phyloP scores from a whole-genome alignment of 1,139 yeast genomes.

The Scheffersomyces lignicola region DNA sequence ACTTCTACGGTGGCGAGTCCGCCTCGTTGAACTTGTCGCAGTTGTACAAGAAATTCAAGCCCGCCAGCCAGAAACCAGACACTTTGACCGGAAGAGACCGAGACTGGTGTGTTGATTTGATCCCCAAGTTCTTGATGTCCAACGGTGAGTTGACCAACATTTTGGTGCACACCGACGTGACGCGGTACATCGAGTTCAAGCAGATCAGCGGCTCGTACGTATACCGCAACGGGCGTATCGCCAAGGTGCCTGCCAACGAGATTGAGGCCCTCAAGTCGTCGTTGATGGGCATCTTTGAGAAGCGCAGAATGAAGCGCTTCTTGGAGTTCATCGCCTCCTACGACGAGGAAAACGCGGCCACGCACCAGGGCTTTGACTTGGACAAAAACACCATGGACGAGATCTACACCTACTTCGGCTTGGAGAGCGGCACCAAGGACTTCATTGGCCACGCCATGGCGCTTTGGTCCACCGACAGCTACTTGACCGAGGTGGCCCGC shows the following conservation, averaged over 20 bases:
- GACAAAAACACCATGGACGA: constrained; percentile 93
- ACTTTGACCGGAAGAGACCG: constrained; percentile 82
- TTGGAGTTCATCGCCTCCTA: constrained; percentile 84
- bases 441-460: constrained; percentile 99
- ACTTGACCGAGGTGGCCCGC: constrained; percentile 85
- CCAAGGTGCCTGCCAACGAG: constrained; percentile 93
- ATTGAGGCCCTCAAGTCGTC: constrained; percentile 89
- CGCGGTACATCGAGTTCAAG: constrained; percentile 93
- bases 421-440: constrained; percentile 92
- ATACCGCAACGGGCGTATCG: constrained; percentile 84
- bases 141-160: constrained; percentile 97
- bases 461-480: constrained; percentile 90
- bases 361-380: constrained; percentile 85
- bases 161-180: constrained; percentile 91
- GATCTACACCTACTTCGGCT: constrained; percentile 83
- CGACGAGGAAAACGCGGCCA: constrained; percentile 72
- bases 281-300: constrained; percentile 94
- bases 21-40: constrained; percentile 65
- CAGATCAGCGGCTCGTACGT: constrained; percentile 95
- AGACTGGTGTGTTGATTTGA: constrained; percentile 97
- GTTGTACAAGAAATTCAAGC: constrained; percentile 70
- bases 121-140: constrained; percentile 97
- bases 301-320: constrained; percentile 90
- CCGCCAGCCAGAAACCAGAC: constrained; percentile 66
- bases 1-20: constrained; percentile 88